A percentile compares a stretch with the other conserved stretches of the same genome.
Evolutionary conservation across 1,284 basidiomycete genomes (phyloP).

Genomic region (Boletus austroedulis): DNA sequence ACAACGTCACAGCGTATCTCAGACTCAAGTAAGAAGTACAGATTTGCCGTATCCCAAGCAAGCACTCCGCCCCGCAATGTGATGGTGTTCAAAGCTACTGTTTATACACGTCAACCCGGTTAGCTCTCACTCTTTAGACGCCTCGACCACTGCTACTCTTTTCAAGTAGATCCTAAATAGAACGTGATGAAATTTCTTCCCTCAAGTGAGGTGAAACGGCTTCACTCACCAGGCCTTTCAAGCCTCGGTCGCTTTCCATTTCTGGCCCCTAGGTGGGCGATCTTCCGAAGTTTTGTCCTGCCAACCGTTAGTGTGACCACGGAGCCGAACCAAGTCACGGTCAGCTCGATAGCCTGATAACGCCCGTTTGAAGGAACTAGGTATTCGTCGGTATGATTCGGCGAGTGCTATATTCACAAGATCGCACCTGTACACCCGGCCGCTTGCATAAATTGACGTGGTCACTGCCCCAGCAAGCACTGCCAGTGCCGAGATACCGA

Average conservation of each 20-base stretch:
- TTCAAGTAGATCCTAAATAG: neutral
- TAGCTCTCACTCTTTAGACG: too few species aligned
- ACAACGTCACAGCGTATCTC: too few species aligned
- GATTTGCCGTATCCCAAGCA: too few species aligned
- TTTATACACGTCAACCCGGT: too few species aligned
- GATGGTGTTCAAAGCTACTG: too few species aligned
- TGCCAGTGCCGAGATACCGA: constrained; percentile 21
- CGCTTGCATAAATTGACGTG: constrained; percentile 15
- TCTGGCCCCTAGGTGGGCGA: neutral
- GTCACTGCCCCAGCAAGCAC: constrained; percentile 5
- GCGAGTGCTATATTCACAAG: too few species aligned
- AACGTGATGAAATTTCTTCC: neutral
- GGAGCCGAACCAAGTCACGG: neutral
- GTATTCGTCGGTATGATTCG: neutral
- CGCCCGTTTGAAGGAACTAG: constrained; percentile 7
- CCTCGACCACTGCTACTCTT: too few species aligned
- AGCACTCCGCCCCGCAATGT: too few species aligned
- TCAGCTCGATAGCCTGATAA: neutral
- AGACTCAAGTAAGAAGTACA: too few species aligned
- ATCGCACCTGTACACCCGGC: constrained; percentile 11
- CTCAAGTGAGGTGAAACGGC: neutral
- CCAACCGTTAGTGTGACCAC: neutral
- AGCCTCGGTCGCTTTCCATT: neutral
- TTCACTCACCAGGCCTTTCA: neutral
- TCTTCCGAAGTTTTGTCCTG: neutral